Percentiles rank a stretch among this genome's conserved stretches.
phyloP scores from a whole-genome alignment of 495 filamentous ascomycete species.

The Aspergillus wentii region DNA sequence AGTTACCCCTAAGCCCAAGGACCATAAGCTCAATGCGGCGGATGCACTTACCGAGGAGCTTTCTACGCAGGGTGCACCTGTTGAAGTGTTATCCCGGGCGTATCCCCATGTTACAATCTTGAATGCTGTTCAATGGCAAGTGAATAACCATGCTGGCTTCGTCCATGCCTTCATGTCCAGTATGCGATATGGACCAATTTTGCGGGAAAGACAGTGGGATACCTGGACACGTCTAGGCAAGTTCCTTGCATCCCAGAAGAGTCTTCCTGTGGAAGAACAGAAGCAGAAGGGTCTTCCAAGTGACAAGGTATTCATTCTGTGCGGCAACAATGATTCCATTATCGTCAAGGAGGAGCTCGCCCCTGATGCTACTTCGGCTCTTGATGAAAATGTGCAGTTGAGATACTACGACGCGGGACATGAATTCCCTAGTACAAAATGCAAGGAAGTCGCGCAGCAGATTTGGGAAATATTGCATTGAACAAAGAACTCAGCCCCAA shows the following conservation, averaged over 20 bases:
- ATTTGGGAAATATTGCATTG: slow-evolving; percentile 36
- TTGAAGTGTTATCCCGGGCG: slow-evolving; percentile 37
- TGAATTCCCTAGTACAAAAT: slow-evolving; percentile 52
- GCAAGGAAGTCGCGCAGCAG: slow-evolving; percentile 43
- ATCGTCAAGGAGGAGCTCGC: slow-evolving; percentile 53
- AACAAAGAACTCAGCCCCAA: slow-evolving; percentile 5
- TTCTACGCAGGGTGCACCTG: slow-evolving; percentile 26
- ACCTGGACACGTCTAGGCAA: slow-evolving; percentile 55
- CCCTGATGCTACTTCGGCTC: slow-evolving; percentile 44
- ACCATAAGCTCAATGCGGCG: slow-evolving; percentile 24
- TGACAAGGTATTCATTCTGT: slow-evolving; percentile 50
- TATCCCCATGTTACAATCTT: slow-evolving; percentile 42
- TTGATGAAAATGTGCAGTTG: slow-evolving; percentile 46
- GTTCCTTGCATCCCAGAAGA: slow-evolving; percentile 41
- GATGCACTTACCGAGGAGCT: slow-evolving; percentile 37
- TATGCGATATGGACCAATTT: slow-evolving; percentile 53
- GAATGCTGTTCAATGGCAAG: slow-evolving; percentile 50
- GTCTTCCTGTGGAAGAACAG: slow-evolving; percentile 12
- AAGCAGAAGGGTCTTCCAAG: slow-evolving; percentile 28
- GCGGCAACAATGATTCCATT: slow-evolving; percentile 48
- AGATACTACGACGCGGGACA: slow-evolving; percentile 50
- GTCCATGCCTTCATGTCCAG: slow-evolving; percentile 53
- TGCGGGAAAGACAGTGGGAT: slow-evolving; percentile 37
- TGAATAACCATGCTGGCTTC: slow-evolving; percentile 50
- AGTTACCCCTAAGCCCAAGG: slow-evolving; percentile 28